These are phyloP conservation scores for Xylogone sp. DNA, from an alignment of 2,329 filamentous ascomycete species.

Conservation along the genomic window DNA sequence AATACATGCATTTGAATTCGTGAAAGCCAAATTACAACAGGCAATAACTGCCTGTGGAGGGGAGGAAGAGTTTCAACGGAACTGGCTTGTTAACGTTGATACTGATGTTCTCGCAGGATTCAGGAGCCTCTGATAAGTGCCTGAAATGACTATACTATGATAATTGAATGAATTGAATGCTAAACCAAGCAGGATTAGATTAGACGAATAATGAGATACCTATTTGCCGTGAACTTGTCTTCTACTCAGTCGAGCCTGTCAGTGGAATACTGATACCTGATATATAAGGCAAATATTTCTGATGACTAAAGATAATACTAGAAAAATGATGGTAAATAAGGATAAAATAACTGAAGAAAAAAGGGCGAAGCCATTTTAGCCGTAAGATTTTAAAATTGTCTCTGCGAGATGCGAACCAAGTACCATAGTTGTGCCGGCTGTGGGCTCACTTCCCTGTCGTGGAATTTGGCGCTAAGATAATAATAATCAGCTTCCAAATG, in stretches of 20 bases:
- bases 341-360: no score
- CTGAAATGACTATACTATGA: background rate
- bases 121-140: slow-evolving; percentile 31
- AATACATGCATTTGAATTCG: slow-evolving; percentile 60
- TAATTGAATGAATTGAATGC: background rate
- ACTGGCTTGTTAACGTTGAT: slow-evolving; percentile 74
- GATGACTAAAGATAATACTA: no score
- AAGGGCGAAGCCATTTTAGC: no score
- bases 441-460: background rate
- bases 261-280: background rate
- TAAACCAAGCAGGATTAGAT: background rate
- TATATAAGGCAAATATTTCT: background rate
- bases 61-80: slow-evolving; percentile 59
- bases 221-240: background rate
- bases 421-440: no score
- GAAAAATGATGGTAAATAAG: no score
- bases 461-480: background rate
- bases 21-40: slow-evolving; percentile 56
- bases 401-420: no score
- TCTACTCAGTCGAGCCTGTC: background rate
- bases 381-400: no score
- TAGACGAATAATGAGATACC: background rate
- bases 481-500: background rate
- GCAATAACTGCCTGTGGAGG: slow-evolving; percentile 60
- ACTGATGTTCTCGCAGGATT: slow-evolving; percentile 67